phyloP scores from a whole-genome alignment of 2,329 filamentous ascomycete genomes.

The Phaeosphaeriaceae sp. region DNA sequence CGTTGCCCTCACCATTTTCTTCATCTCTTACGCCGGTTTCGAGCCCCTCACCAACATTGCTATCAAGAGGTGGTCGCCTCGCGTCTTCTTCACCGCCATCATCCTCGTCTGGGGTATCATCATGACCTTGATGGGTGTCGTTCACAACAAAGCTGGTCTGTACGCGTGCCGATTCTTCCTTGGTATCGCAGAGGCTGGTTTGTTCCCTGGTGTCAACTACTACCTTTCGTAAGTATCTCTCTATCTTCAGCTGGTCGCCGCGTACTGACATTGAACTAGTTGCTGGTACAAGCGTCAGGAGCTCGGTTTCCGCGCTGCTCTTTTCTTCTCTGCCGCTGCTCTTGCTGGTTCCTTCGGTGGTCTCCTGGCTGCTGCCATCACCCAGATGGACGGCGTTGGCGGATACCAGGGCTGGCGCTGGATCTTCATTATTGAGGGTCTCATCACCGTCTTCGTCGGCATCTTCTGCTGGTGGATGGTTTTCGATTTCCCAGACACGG shows the following conservation, averaged over 20 bases:
- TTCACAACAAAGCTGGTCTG: slow-evolving; percentile 47
- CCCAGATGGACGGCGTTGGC: slow-evolving; percentile 65
- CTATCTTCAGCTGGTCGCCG: not conserved
- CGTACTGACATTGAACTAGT: slow-evolving; percentile 21
- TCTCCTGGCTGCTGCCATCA: slow-evolving; percentile 64
- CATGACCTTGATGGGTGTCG: slow-evolving; percentile 59
- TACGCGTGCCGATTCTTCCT: slow-evolving; percentile 48
- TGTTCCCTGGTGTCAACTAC: slow-evolving; percentile 56
- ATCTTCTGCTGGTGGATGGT: slow-evolving; percentile 62
- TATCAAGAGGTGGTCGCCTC: slow-evolving; percentile 65
- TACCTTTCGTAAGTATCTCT: slow-evolving; percentile 60
- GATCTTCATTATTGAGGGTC: slow-evolving; percentile 44
- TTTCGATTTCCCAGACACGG: slow-evolving; percentile 68
- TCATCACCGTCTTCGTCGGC: slow-evolving; percentile 47
- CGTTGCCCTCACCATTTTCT: slow-evolving; percentile 70
- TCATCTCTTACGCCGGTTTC: slow-evolving; percentile 59
- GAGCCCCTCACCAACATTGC: slow-evolving; percentile 67
- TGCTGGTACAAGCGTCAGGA: slow-evolving; percentile 64
- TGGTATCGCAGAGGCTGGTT: slow-evolving; percentile 47
- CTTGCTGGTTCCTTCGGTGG: slow-evolving; percentile 68
- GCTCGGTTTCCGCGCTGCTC: slow-evolving; percentile 60
- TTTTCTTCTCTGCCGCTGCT: slow-evolving; percentile 67
- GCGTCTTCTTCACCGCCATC: slow-evolving; percentile 51
- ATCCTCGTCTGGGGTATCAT: slow-evolving; percentile 58
- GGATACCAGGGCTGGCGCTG: slow-evolving; percentile 49